Base-by-base conservation (phyloP, 2,329 filamentous ascomycete species). In the Neonectria neomacrospora region DNA sequence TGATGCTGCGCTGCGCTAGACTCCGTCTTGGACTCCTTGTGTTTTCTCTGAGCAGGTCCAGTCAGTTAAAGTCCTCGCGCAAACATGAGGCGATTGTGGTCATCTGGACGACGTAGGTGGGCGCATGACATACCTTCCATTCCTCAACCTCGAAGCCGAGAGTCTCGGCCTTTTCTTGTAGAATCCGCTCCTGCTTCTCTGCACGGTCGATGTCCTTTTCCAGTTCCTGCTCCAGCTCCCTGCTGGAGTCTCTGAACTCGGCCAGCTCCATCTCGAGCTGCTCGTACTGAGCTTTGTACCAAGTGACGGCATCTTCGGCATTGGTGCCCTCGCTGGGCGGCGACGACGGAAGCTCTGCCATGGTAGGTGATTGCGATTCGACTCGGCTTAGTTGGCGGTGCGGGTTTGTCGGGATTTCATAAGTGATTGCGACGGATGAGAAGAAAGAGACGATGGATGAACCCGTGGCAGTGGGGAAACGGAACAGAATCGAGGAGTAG, bases 201-300 rank as follows among this genome's bases (percentile, higher is more conserved):
- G 94, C 94, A 47, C 93, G 91, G 73, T 98, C 95, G 61, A 99
- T 90, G 77, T 99, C 96, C 82, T 94, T 96, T 80, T 99, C 96
- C 56, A 99, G 84, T 80, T 98, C 96, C 51, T 91, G 88, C 79
- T 99, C 96, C 30, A 99, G 86, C 78, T 98, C 96, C 77, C 93
- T 92, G 79, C 94, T 97, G 58, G 94, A 97, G 61, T 93, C 86
- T 75, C 97, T 93, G 78, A 99, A 99, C 74, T 99, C 96, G 66
- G 92, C 88, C 65, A 99, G 88, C 79, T 99, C 96, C 56, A 89
- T 85, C 80, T 97, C 96, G 39, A 99, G 86, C 76, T 93, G 89
- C 80, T 96, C 94, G 81, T 98, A 98, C 78, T 98, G 95, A 57
- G 89, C 81, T 83, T 99, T 99, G 87, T 98, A 99, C 87, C 96